Conservation (phyloP, 1,284 basidiomycete genomes). For the Heliocybe sulcata region DNA sequence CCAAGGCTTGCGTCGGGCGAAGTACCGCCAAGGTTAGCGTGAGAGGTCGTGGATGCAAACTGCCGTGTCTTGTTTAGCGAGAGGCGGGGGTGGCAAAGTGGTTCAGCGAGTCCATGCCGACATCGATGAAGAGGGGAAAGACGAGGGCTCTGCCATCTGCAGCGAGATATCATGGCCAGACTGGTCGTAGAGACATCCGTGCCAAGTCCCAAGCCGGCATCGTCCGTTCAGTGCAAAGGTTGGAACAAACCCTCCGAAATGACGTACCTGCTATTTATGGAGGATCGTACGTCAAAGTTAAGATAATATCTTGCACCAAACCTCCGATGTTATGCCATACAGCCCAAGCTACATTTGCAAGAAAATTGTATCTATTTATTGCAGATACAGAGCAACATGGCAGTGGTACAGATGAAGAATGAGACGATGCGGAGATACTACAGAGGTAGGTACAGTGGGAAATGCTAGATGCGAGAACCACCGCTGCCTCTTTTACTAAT, state of each 20-base stretch:
- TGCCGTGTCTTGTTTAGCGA: background rate
- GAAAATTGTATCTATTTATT: background rate
- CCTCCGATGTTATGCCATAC: no score
- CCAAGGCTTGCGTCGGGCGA: background rate
- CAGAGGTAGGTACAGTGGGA: background rate
- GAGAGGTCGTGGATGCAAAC: background rate
- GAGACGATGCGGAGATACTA: background rate
- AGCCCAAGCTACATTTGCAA: no score
- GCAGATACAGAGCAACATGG: background rate
- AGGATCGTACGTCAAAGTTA: no score
- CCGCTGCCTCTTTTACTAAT: slow-evolving; percentile 20
- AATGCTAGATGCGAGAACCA: background rate
- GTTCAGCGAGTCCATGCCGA: background rate
- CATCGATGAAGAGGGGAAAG: background rate
- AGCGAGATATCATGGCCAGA: background rate
- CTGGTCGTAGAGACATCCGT: background rate
- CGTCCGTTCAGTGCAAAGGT: background rate
- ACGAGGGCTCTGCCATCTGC: background rate
- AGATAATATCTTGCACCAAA: no score
- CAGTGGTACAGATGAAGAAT: background rate
- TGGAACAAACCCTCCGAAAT: no score
- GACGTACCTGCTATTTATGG: no score
- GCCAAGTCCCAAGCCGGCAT: background rate
- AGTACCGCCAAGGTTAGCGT: background rate
- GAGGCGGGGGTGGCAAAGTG: background rate